These are phyloP conservation scores for Psilocybe cyanescens DNA, from an alignment of 768 basidiomycete species.

Conservation along the genomic window DNA sequence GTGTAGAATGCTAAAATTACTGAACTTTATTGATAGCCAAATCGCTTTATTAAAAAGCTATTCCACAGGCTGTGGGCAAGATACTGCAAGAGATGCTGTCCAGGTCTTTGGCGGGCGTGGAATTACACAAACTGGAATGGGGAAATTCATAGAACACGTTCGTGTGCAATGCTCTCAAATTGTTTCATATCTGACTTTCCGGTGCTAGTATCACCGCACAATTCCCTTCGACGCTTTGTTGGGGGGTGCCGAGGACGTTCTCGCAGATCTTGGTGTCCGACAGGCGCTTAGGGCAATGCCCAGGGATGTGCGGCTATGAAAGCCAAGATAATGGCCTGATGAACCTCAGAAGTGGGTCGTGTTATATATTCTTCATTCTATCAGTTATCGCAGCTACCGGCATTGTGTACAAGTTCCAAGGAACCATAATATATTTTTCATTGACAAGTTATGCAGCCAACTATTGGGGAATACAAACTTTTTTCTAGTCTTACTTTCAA, in stretches of 20 bases:
- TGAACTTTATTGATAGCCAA: conserved; percentile 40
- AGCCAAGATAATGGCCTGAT: background rate
- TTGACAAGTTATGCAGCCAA: background rate
- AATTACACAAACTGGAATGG: conserved; percentile 85
- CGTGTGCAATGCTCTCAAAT: conserved; percentile 24
- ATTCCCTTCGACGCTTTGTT: conserved; percentile 72
- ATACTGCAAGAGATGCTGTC: conserved; percentile 61
- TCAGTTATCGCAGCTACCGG: background rate
- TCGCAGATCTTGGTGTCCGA: conserved; percentile 75
- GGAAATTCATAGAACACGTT: conserved; percentile 73
- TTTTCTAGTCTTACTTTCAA: background rate
- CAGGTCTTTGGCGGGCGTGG: conserved; percentile 87
- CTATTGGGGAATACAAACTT: background rate
- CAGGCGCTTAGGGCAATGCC: conserved; percentile 78
- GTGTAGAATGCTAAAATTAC: background rate
- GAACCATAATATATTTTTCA: background rate
- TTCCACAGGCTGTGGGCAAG: conserved; percentile 62
- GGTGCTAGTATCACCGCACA: conserved; percentile 61
- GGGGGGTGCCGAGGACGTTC: conserved; percentile 70
- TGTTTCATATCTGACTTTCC: background rate
- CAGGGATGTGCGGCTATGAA: conserved; percentile 59
- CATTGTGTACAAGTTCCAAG: background rate
- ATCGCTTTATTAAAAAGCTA: conserved; percentile 78
- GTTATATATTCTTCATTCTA: background rate
- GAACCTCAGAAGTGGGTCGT: background rate